These are phyloP conservation scores for Carex parvula DNA, from an alignment of 176 grass and related monocot genomes.

Conservation along the genomic window DNA sequence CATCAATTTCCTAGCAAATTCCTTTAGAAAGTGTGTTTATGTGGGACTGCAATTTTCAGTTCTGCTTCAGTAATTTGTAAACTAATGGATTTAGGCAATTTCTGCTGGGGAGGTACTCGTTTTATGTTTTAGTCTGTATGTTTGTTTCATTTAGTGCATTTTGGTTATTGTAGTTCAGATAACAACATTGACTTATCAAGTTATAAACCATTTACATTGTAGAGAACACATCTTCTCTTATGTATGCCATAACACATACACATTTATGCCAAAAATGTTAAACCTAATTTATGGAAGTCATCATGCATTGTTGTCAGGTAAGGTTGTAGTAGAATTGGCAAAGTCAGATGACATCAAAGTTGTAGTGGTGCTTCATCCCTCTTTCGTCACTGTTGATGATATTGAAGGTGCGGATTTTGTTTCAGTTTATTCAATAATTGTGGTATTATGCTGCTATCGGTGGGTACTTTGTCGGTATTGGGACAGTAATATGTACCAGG, in stretches of 20 bases:
- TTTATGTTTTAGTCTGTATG: neutral
- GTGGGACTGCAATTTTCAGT: neutral
- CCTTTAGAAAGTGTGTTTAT: neutral
- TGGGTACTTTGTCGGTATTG: neutral
- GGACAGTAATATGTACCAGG: neutral
- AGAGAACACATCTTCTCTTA: neutral
- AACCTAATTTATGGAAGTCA: neutral
- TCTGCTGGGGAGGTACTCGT: conserved; percentile 44
- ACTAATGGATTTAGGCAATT: conserved; percentile 15
- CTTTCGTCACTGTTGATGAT: conserved; percentile 38
- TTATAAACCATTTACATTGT: neutral
- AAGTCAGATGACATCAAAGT: conserved; percentile 37
- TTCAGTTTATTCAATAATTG: neutral
- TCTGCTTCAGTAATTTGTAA: neutral
- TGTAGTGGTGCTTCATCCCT: conserved; percentile 35
- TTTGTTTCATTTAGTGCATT: neutral
- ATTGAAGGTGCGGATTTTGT: conserved; percentile 26
- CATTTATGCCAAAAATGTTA: neutral
- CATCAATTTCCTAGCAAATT: neutral
- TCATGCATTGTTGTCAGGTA: conserved; percentile 23
- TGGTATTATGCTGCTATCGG: neutral
- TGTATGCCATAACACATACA: neutral
- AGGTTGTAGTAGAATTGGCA: conserved; percentile 41
- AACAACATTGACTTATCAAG: neutral
- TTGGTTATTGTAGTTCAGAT: neutral